Evolutionary conservation across 2,329 filamentous ascomycete species (phyloP).

Genomic region (Xylariaceae sp.): DNA sequence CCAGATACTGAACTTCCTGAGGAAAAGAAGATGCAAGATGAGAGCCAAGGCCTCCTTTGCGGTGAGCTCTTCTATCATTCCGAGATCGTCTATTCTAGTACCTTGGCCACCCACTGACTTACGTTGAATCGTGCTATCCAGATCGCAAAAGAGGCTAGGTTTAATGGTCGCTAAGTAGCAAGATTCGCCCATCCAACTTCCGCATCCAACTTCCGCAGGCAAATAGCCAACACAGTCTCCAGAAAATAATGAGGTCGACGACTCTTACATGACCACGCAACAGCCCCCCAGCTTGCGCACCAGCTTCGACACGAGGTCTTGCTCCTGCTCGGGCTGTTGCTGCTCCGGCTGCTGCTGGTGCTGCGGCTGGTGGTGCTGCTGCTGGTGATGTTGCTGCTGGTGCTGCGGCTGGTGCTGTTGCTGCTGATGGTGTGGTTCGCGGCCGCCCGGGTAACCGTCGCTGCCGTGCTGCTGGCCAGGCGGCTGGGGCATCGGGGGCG

Average conservation of each 20-base stretch:
- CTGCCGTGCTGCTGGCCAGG: slow-evolving; percentile 29
- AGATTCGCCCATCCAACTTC: no score
- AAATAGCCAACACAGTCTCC: background rate
- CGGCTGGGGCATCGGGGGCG: slow-evolving; percentile 39
- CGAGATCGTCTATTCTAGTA: no score
- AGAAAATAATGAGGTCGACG: no score
- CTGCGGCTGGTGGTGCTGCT: slow-evolving; percentile 31
- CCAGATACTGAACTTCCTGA: no score
- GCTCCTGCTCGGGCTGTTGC: slow-evolving; percentile 49
- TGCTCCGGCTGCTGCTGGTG: slow-evolving; percentile 32
- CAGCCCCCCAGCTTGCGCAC: slow-evolving; percentile 59
- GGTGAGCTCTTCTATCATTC: no score
- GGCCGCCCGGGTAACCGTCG: slow-evolving; percentile 18
- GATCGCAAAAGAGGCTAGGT: no score
- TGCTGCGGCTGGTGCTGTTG: slow-evolving; percentile 34
- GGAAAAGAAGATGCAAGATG: no score
- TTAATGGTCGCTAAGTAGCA: no score
- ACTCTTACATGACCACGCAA: slow-evolving; percentile 66
- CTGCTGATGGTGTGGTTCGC: slow-evolving; percentile 28
- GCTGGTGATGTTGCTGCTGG: slow-evolving; percentile 35
- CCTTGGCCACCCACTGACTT: no score
- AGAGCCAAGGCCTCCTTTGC: no score
- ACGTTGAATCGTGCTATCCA: no score
- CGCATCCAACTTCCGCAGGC: no score
- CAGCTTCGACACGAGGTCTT: slow-evolving; percentile 52